These are phyloP conservation scores for Arxiozyma slooffiae DNA, from an alignment of 1,139 yeast genomes.

Conservation along the genomic window DNA sequence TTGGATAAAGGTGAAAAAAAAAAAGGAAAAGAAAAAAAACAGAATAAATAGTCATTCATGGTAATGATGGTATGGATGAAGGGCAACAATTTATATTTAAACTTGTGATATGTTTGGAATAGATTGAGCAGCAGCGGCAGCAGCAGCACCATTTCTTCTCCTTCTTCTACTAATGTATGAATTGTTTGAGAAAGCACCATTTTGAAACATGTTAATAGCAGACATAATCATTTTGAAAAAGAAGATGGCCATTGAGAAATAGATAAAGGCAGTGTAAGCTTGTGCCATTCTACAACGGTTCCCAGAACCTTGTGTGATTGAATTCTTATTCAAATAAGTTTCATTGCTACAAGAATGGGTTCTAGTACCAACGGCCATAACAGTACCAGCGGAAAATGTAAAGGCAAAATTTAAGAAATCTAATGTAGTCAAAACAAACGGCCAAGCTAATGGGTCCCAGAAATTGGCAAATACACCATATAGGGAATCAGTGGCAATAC, in stretches of 20 bases:
- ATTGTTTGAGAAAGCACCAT: conserved; percentile 63
- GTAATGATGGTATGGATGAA: too few species aligned
- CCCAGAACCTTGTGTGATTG: conserved; percentile 60
- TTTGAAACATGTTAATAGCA: conserved; percentile 44
- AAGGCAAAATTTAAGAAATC: conserved; percentile 86
- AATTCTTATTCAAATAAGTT: conserved; percentile 52
- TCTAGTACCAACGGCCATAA: conserved; percentile 82
- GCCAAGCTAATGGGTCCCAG: conserved; percentile 76
- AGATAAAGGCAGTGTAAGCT: conserved; percentile 83
- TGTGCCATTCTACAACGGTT: conserved; percentile 94
- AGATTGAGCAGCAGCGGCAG: conserved; percentile 82
- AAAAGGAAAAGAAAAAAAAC: background rate
- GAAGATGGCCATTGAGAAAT: conserved; percentile 71
- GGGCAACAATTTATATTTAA: conserved; percentile 32
- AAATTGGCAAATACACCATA: conserved; percentile 76
- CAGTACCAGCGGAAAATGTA: conserved; percentile 90
- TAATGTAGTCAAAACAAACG: conserved; percentile 57
- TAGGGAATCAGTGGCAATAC: conserved; percentile 64
- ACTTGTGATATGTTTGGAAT: conserved; percentile 85
- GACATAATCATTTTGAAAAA: conserved; percentile 61
- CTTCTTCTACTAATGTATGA: conserved; percentile 30
- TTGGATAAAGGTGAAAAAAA: too few species aligned
- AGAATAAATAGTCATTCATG: background rate
- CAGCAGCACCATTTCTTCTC: conserved; percentile 53
- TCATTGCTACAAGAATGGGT: conserved; percentile 75